Evolutionary conservation across 2,329 filamentous ascomycete genomes (phyloP), one percentile per base, ranked within the genome.

Genomic region (Westerdykella ornata): DNA sequence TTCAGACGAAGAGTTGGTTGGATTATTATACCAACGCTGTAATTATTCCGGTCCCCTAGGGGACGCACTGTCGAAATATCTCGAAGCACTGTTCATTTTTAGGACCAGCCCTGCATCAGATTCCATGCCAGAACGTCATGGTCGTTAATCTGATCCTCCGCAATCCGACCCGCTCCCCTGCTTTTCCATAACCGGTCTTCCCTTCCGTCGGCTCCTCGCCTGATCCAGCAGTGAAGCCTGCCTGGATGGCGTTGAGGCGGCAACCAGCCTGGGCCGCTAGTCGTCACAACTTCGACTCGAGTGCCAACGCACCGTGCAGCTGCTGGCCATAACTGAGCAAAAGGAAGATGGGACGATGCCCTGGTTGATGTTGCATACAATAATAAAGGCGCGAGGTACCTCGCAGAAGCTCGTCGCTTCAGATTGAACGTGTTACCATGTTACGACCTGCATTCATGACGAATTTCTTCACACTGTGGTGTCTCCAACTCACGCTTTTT

Each of bases 301-400:
- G 50, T 62, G 59, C 59, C 59, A 63, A 46, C 60, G 60, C 60
- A 63, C 56, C 56, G 57, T 56, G 60, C 59, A 62, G 59, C 51
- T 33, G 20, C 49, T 37, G 57, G 56, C 48, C 54, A 51, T 42
- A 47, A 49, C 52, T 43, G 41, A 37, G 38, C 31, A 41, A 38
- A 46, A 47, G 39, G 18, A 45, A 47, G 41, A 35, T 45, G 37
- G 46, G 40, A 48, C 38, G 44, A 43, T 38, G 30, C n/a, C 39
- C 35, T 42, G 35, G 37, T 28, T 38, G 34, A 46, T 43, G 42
- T 49, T 34, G 47, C 36, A 46, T 46, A 40, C 33, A 44, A 54
- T n/a, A n/a, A 49, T 55, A 56, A 55, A 56, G 59, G 42, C 52
- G 49, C 43, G 44, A 50, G 47, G 49, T 57, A 55, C 51, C 42